phyloP scores from a whole-genome alignment of 1,284 basidiomycete species.

The Coniophora puteana region DNA sequence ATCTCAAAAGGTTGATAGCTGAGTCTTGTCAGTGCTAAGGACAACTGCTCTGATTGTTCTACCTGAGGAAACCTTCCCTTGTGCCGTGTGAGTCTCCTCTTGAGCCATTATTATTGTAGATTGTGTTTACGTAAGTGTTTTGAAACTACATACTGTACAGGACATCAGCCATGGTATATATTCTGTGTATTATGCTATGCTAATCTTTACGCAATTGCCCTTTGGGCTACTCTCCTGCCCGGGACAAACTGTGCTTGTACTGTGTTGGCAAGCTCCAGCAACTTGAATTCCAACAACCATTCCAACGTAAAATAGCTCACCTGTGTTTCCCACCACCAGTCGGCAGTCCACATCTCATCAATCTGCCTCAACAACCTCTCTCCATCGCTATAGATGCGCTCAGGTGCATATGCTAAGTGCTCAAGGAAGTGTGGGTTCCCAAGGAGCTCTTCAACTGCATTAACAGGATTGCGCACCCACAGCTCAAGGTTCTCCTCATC shows the following conservation, averaged over 20 bases:
- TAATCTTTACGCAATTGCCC: too few relatives aligned
- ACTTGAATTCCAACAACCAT: too few relatives aligned
- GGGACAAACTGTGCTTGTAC: neutral
- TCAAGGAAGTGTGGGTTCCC: conserved; percentile 25
- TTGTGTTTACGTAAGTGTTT: too few relatives aligned
- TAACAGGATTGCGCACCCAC: conserved; percentile 28
- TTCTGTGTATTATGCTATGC: too few relatives aligned
- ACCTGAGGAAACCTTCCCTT: too few relatives aligned
- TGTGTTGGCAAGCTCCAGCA: neutral
- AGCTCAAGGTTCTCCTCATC: conserved; percentile 21
- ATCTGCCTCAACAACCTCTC: neutral
- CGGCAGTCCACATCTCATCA: conserved; percentile 6
- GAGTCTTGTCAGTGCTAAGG: conserved; percentile 10
- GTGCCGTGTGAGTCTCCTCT: too few relatives aligned
- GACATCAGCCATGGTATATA: too few relatives aligned
- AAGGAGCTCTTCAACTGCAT: conserved; percentile 29
- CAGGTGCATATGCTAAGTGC: conserved; percentile 21
- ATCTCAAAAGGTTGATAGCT: conserved; percentile 11
- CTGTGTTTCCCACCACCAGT: conserved; percentile 7
- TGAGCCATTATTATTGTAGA: too few relatives aligned
- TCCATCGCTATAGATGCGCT: conserved; percentile 10
- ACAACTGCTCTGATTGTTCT: conserved; percentile 11
- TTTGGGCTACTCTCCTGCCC: conserved; percentile 4
- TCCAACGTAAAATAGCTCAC: too few relatives aligned
- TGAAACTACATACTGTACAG: too few relatives aligned